phyloP scores from a whole-genome alignment of 2,329 filamentous ascomycete genomes.

The Eurotiales sp. region DNA sequence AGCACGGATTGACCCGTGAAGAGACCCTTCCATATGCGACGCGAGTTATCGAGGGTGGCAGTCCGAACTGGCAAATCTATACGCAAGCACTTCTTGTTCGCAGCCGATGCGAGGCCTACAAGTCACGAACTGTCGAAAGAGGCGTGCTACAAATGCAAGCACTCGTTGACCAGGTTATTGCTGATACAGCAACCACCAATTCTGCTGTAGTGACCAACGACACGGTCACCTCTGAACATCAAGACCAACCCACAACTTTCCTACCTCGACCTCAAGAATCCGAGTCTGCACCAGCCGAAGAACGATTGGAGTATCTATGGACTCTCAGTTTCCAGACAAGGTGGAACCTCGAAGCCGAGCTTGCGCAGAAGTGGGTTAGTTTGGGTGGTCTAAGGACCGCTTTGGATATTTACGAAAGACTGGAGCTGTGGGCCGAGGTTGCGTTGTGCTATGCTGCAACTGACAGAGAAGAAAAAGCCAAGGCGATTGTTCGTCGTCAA shows the following conservation, averaged over 20 bases:
- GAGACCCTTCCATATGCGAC: slow-evolving; percentile 89
- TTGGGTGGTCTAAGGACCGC: slow-evolving; percentile 85
- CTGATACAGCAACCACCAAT: slow-evolving; percentile 63
- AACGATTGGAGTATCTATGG: slow-evolving; percentile 80
- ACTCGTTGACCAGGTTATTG: slow-evolving; percentile 90
- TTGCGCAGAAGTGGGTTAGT: slow-evolving; percentile 87
- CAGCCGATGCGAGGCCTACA: slow-evolving; percentile 83
- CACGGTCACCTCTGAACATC: slow-evolving; percentile 32
- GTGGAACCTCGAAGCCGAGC: slow-evolving; percentile 91
- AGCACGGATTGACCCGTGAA: slow-evolving; percentile 83
- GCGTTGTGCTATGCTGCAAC: slow-evolving; percentile 81
- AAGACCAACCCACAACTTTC: slow-evolving; percentile 66
- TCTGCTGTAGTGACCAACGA: slow-evolving; percentile 22
- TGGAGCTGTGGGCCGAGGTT: slow-evolving; percentile 92
- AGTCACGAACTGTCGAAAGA: slow-evolving; percentile 81
- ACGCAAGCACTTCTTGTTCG: slow-evolving; percentile 88
- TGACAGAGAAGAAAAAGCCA: slow-evolving; percentile 78
- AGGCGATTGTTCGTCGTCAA: slow-evolving; percentile 69
- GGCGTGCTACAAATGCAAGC: slow-evolving; percentile 90
- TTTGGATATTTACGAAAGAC: slow-evolving; percentile 89
- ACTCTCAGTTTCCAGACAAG: slow-evolving; percentile 77
- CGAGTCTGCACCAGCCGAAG: slow-evolving; percentile 69
- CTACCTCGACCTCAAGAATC: slow-evolving; percentile 69
- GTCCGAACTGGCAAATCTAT: slow-evolving; percentile 97
- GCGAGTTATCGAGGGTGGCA: slow-evolving; percentile 80